These are phyloP conservation scores for Psophocarpus tetragonolobus DNA, from an alignment of 306 rosid genomes.

Conservation along the genomic window DNA sequence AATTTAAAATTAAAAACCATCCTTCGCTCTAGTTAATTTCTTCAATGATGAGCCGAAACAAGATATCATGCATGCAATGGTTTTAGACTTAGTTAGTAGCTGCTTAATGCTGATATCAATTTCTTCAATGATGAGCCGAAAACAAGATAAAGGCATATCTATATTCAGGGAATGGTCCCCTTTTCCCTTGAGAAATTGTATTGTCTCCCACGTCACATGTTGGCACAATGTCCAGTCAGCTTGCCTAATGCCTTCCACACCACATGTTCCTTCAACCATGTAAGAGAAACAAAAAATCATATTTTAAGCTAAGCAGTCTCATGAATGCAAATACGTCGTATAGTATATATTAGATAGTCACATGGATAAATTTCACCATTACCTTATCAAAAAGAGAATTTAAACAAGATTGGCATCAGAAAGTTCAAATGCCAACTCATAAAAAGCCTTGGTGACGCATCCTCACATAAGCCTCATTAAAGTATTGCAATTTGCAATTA, in stretches of 20 bases:
- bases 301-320: not conserved
- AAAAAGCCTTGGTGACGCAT: constrained; percentile 48
- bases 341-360: not conserved
- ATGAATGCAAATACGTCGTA: not conserved
- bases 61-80: not conserved
- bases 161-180: not conserved
- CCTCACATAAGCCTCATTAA: constrained; percentile 31
- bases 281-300: not conserved
- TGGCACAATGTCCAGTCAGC: not conserved
- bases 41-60: no score
- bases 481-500: not conserved
- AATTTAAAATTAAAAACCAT: no score
- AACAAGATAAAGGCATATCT: constrained; percentile 6
- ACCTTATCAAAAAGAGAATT: constrained; percentile 5
- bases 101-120: not conserved
- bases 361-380: not conserved
- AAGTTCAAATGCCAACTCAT: constrained; percentile 54
- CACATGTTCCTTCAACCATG: not conserved
- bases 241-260: not conserved
- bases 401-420: constrained; percentile 43
- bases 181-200: not conserved
- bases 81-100: not conserved
- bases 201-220: constrained; percentile 2
- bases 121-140: not conserved
- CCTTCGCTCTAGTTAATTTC: no score